Evolutionary conservation across 192 early-diverging fungal genomes (phyloP), one percentile per base, ranked within the genome.

Genomic region (Coemansia sp.): DNA sequence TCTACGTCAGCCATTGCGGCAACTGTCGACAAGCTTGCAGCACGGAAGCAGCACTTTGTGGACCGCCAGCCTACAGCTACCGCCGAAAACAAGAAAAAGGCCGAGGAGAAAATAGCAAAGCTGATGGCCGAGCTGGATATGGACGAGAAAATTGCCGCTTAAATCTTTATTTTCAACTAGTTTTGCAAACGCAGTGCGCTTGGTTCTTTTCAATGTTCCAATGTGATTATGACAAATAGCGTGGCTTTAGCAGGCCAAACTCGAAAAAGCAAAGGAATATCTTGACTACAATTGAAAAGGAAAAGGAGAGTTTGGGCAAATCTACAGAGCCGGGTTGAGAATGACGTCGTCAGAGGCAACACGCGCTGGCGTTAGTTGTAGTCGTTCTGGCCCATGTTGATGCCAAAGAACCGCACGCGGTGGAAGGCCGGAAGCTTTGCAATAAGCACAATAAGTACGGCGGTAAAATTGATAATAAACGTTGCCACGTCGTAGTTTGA

Each of bases 361-460:
- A 52, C 25, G 14, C 21, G 25, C 25, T 3, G 52, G 25, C 23
- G 50, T 37, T 62, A 77, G 59, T 77, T 68, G 64, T 63, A 69
- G 50, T 83, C 74, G 53, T 73, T 71, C 53, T 82, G 78, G 58
- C 78, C 76, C 66, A 82, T 82, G 73, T 96, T 96, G 81, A 96
- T 93, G 46, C 93, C 94, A 88, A 98, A 96, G 69, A 98, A 85
- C 58, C 96, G 88, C 60, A 96, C 94, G 57, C 85, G 83, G 74
- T 93, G 90, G 82, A 93, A 88, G 4, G 86, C 70, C 5, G 97
- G 97, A 48, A 98, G 86, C 81, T 97, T 98, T 38, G 94, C 92
- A 58, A 96, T 87, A 55, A 97, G 74, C 10, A 93, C 88, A 28
- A 97, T 84, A 26, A 94, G 63, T 17, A 95, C 82, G 1, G 89